Base-by-base conservation (phyloP, 495 filamentous ascomycete genomes). In the Neurospora sp. region DNA sequence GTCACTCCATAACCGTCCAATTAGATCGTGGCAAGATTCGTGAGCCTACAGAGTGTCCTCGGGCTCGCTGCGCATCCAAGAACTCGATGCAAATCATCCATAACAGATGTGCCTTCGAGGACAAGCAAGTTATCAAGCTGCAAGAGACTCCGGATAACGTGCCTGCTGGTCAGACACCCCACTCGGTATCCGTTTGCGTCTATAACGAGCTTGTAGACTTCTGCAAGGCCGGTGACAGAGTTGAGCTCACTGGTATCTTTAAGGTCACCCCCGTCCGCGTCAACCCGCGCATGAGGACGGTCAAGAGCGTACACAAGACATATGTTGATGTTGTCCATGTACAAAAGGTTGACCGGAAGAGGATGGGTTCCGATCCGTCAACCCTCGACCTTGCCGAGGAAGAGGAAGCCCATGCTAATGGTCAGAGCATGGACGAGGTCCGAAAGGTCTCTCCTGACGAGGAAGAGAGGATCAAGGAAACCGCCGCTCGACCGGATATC, bases 51-150 rank as follows among this genome's bases (percentile, higher is more conserved):
- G 85, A 89, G 75, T 99, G 96, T 77, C 94, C 95, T 11, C 90
- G 96, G 22, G 84, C 87, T n/a, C 88, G 91, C 61, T 99, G 96
- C 83, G 87, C 89, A 61, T 89, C 90, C 61, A 90, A 89, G 74
- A 98, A 99, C 79, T 96, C 94, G 35, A 98, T 99, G 96, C 93
- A 98, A 78, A 94, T 99, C 73, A 86, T 98, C 14, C 96, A 99
- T 85, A 98, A 99, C 81, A 92, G 96, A 71, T 98, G 94, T 75
- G 87, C 87, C 16, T 99, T 99, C 80, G 90, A 93, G 69, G 96
- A 99, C 79, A 99, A 98, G 83, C 96, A 99, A 77, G 94, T 98
- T 72, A 97, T 99, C 85, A 98, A 98, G 82, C 87, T 99, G 40
- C 96, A 99, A 80, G 96, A 99, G 81, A 99, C 96, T 0, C 96